These are phyloP conservation scores for Claviceps fusiformis DNA, from an alignment of 2,329 filamentous ascomycete species.

Conservation along the genomic window DNA sequence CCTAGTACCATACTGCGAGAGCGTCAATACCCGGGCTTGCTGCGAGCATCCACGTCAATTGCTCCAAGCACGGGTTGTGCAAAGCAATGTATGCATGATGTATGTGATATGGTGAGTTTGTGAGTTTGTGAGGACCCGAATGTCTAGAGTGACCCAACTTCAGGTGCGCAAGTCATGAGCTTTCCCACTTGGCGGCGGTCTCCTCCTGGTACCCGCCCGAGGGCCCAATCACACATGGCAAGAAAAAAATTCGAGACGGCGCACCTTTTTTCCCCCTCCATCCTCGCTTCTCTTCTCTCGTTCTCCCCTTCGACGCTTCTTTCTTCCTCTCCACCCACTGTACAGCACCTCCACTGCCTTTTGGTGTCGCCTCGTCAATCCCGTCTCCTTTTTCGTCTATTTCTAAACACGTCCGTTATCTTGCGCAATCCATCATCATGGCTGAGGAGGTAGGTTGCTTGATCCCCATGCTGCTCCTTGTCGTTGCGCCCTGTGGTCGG, in stretches of 20 bases:
- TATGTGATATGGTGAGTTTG: no score
- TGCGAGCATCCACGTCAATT: background rate
- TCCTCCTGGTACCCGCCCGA: constrained; percentile 8
- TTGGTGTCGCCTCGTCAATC: constrained; percentile 11
- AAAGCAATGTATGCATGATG: background rate
- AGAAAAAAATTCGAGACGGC: constrained; percentile 23
- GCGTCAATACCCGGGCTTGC: no score
- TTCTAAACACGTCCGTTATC: constrained; percentile 16
- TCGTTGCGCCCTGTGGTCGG: constrained; percentile 15
- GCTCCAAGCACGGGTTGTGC: no score
- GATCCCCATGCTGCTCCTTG: constrained; percentile 5
- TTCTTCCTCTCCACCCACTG: constrained; percentile 10
- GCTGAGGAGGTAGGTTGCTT: constrained; percentile 39
- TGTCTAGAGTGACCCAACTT: background rate
- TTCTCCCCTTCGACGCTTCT: constrained; percentile 9
- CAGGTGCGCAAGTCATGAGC: background rate
- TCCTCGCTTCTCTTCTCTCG: constrained; percentile 15
- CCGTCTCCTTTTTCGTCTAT: constrained; percentile 15
- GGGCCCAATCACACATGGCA: constrained; percentile 23
- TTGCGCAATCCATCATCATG: constrained; percentile 40
- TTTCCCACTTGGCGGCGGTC: background rate
- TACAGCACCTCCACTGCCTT: constrained; percentile 10
- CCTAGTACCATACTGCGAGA: no score
- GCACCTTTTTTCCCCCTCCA: constrained; percentile 13
- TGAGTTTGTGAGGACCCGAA: background rate